These are phyloP conservation scores for Colletotrichum scovillei DNA, from an alignment of 2,329 filamentous ascomycete genomes.

Conservation along the genomic window DNA sequence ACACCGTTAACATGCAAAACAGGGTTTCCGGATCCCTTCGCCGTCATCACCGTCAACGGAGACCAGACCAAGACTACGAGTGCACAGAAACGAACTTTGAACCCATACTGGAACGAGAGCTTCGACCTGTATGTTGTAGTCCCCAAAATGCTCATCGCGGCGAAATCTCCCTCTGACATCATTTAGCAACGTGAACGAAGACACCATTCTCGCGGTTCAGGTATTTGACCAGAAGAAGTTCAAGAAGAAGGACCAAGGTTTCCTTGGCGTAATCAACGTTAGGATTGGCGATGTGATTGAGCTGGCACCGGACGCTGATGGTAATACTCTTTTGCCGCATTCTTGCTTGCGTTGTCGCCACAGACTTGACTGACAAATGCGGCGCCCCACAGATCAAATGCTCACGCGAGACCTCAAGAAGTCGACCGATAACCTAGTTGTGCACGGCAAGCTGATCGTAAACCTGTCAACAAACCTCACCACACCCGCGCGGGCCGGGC, in stretches of 20 bases:
- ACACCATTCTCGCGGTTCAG: slow-evolving; percentile 96
- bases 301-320: slow-evolving; percentile 88
- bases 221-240: slow-evolving; percentile 99
- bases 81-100: slow-evolving; percentile 96
- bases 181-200: slow-evolving; percentile 85
- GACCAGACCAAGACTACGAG: slow-evolving; percentile 99
- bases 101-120: slow-evolving; percentile 99
- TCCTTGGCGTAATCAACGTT: slow-evolving; percentile 97
- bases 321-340: slow-evolving; percentile 63
- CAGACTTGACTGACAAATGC: slow-evolving; percentile 42
- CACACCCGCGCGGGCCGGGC: slow-evolving; percentile 69
- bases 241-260: slow-evolving; percentile 99
- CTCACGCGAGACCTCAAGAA: slow-evolving; percentile 97
- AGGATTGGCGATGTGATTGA: slow-evolving; percentile 95
- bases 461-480: slow-evolving; percentile 93
- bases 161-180: slow-evolving; percentile 13
- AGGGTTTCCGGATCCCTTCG: slow-evolving; percentile 98
- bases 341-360: slow-evolving; percentile 6
- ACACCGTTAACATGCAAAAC: slow-evolving; percentile 41
- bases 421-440: slow-evolving; percentile 96
- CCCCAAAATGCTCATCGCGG: slow-evolving; percentile 36
- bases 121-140: slow-evolving; percentile 87
- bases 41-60: slow-evolving; percentile 95
- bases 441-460: slow-evolving; percentile 97
- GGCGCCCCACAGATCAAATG: slow-evolving; percentile 85